Evolutionary conservation across 441 rosid species (phyloP).

Genomic region (Adansonia grandidieri): DNA sequence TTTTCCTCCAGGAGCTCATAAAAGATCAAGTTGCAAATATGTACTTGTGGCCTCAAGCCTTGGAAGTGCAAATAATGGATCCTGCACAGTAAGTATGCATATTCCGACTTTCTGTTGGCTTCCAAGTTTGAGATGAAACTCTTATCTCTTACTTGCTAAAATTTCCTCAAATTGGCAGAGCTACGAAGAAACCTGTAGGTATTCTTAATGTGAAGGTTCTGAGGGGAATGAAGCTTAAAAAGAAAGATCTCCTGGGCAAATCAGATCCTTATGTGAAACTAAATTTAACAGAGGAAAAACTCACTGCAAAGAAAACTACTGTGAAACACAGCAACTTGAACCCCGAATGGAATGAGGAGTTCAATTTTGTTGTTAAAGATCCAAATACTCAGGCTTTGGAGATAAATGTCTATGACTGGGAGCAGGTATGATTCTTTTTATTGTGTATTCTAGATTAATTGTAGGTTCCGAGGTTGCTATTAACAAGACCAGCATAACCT

Average conservation of each 20-base stretch:
- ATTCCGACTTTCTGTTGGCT: constrained; percentile 4
- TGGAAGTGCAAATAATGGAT: constrained; percentile 76
- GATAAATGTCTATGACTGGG: constrained; percentile 76
- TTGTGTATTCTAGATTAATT: background rate
- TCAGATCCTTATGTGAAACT: constrained; percentile 93
- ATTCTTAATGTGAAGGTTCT: constrained; percentile 74
- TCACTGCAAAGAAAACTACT: constrained; percentile 73
- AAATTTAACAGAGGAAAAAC: constrained; percentile 76
- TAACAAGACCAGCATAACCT: background rate
- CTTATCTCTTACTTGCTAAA: constrained; percentile 18
- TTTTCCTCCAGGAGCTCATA: constrained; percentile 80
- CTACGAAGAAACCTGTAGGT: constrained; percentile 86
- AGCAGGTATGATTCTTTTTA: constrained; percentile 43
- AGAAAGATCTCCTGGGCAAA: constrained; percentile 86
- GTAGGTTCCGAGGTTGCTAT: background rate
- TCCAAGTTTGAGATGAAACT: background rate
- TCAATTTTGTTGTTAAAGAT: constrained; percentile 72
- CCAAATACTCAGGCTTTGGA: constrained; percentile 68
- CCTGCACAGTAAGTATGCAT: constrained; percentile 60
- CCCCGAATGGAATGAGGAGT: constrained; percentile 99
- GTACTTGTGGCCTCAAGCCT: constrained; percentile 95
- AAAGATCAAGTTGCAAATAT: constrained; percentile 91
- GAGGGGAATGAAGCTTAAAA: constrained; percentile 78
- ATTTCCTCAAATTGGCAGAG: constrained; percentile 50
- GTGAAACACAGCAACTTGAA: constrained; percentile 92